These are phyloP conservation scores for Pleomassaria siparia DNA, from an alignment of 2,329 filamentous ascomycete genomes.

Conservation along the genomic window DNA sequence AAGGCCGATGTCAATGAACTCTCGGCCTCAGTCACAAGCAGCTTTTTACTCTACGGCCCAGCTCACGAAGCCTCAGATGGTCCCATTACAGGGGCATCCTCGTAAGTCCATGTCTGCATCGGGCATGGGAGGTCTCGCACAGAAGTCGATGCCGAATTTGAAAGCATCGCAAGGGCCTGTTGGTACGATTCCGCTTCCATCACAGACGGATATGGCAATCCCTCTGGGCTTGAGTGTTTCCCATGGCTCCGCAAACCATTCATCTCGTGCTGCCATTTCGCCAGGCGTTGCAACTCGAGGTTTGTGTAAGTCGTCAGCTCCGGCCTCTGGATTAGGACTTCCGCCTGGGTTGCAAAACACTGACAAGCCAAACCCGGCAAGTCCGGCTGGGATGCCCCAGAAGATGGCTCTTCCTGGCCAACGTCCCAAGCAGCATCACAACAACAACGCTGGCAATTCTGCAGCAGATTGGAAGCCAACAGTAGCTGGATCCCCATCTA, in stretches of 20 bases:
- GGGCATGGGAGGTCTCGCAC: neutral
- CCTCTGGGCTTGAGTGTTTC: neutral
- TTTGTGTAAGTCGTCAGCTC: no score
- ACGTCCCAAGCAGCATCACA: neutral
- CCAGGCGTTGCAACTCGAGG: no score
- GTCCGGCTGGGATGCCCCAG: neutral
- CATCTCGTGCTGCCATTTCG: neutral
- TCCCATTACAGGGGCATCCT: conserved; percentile 5
- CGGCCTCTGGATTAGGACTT: neutral
- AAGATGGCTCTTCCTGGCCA: neutral
- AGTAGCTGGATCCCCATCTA: neutral
- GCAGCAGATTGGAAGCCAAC: neutral
- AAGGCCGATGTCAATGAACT: conserved; percentile 4
- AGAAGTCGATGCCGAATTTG: conserved; percentile 19
- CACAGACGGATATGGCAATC: conserved; percentile 1
- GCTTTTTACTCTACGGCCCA: neutral
- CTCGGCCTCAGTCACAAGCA: neutral
- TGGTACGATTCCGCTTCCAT: conserved; percentile 1
- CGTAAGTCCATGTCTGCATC: conserved; percentile 2
- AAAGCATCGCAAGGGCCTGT: neutral
- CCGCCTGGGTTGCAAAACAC: neutral
- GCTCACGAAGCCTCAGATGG: conserved; percentile 1
- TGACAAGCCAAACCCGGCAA: neutral
- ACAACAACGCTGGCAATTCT: neutral
- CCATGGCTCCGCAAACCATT: no score